These are phyloP conservation scores for Ogataea siamensis DNA, from an alignment of 805 yeast genomes.

Conservation along the genomic window DNA sequence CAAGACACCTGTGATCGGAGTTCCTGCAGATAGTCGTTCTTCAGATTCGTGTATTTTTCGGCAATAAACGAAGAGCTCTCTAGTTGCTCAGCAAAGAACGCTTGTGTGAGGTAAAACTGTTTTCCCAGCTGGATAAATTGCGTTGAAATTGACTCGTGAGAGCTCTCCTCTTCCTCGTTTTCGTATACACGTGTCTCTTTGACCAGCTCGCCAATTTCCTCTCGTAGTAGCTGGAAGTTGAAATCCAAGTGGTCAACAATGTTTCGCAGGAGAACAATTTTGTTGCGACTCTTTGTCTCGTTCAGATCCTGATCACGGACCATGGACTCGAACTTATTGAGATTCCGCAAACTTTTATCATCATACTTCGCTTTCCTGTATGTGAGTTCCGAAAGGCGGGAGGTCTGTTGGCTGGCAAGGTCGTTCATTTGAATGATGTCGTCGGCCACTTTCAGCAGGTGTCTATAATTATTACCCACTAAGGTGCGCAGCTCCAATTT, in stretches of 20 bases:
- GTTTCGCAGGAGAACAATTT: constrained; percentile 23
- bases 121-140: constrained; percentile 27
- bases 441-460: constrained; percentile 37
- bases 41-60: constrained; percentile 22
- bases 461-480: constrained; percentile 37
- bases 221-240: constrained; percentile 18
- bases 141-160: constrained; percentile 17
- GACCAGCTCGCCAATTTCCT: constrained; percentile 9
- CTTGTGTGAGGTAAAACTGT: constrained; percentile 25
- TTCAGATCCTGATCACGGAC: constrained; percentile 6
- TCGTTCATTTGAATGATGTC: constrained; percentile 36
- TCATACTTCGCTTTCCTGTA: constrained; percentile 32
- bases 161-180: constrained; percentile 7
- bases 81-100: constrained; percentile 23
- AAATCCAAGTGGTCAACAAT: constrained; percentile 29
- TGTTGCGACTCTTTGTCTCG: constrained; percentile 18
- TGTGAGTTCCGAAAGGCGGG: constrained; percentile 27
- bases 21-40: constrained; percentile 17
- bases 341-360: constrained; percentile 22
- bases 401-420: constrained; percentile 26
- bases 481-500: constrained; percentile 29
- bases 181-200: constrained; percentile 6
- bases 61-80: constrained; percentile 11
- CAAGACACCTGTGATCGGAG: constrained; percentile 21
- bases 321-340: constrained; percentile 20